Evolutionary conservation across 495 filamentous ascomycete genomes (phyloP), one percentile per base, ranked within the genome.

Genomic region (Beverwykella pulmonaria): DNA sequence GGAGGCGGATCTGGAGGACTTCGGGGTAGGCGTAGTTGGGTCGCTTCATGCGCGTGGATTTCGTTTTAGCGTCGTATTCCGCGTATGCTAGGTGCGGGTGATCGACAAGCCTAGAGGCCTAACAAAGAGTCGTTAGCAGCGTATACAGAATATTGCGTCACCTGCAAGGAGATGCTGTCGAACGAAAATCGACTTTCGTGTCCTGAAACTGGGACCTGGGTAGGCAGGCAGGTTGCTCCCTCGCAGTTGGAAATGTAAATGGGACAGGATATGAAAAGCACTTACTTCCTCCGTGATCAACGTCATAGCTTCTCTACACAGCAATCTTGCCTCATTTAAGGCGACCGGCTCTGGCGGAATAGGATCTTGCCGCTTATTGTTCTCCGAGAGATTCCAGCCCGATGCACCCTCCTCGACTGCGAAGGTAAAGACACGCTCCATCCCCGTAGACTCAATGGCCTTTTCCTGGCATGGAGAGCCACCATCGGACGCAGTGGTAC

Each of bases 1-100:
- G 71, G 1, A 73, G 67, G 1, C 71, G 41, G 14, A 59, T 36
- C 36, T 65, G 54, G 10, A 73, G 63, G 3, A 71, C 68, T 49
- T 73, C 67, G 20, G 71, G 71, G 59, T 67, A 73, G 2, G 71
- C 63, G 46, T 73, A 73, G 67, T 70, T 73, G 53, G 71, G 71
- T 1, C 68, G 67, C 55, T 73, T 73, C 71, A 73, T 73, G 9
- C 68, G 62, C 3, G 71, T 73, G 17, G 48, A 57, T 27, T 63
- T 65, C 4, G 71, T 73, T n/a, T 64, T 58, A 5, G 32, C 36
- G 53, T 70, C 50, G 56, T 53, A 73, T 39, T 73, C 63, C 25
- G 71, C 71, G 34, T 73, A 73, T 1, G 71, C 71, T 23, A 70
- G 68, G 44, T 73, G 65, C 2, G 71, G 71, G 22, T 73, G 71